Evolutionary conservation across 1,284 basidiomycete species (phyloP), one percentile per base, ranked within the genome.

Genomic region (Ustilago cynodontis): DNA sequence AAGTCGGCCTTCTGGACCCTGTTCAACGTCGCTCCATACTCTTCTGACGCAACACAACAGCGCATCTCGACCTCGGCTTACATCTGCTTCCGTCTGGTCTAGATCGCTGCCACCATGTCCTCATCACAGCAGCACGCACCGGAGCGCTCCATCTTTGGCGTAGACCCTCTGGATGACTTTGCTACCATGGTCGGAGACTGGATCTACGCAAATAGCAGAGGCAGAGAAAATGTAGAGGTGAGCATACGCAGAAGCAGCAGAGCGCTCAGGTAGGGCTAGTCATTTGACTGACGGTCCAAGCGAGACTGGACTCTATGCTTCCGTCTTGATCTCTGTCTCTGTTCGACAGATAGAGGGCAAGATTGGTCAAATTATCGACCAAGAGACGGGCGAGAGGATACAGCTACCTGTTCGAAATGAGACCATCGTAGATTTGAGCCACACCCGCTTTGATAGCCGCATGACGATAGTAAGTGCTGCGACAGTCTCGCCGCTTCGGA

Each of bases 131-230:
- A 80, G 52, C 57, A 52, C 24, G 66, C 75, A 16, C 67, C 96
- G 31, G 93, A 93, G 24, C 90, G 94, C 22, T 94, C 93, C 22
- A 94, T 98, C 79, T 92, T 98, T 50, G 94, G 93, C 64, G 91
- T 95, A 55, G 93, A 95, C 82, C 95, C 96, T 2, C 88, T 95
- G 43, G 95, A 98, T 87, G 95, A 98, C 85, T 95, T 98, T 85
- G 94, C 95, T 70, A 90, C 90, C 82, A 92, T 93, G 80, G 90
- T 99, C 52, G 95, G 93, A 26, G 94, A 98, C 86, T 99, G 94
- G 87, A 88, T 98, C 45, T 86, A 88, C 86, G 72, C 80, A 14
- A 69, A 81, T 22, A 86, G 87, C 20, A 79, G 80, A 3, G 87
- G 86, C 1, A 72, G 82, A 61, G 71, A 84, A 3, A 85, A 89